Conservation (phyloP, 2,329 filamentous ascomycete genomes). For the Fusarium gaditjirri region DNA sequence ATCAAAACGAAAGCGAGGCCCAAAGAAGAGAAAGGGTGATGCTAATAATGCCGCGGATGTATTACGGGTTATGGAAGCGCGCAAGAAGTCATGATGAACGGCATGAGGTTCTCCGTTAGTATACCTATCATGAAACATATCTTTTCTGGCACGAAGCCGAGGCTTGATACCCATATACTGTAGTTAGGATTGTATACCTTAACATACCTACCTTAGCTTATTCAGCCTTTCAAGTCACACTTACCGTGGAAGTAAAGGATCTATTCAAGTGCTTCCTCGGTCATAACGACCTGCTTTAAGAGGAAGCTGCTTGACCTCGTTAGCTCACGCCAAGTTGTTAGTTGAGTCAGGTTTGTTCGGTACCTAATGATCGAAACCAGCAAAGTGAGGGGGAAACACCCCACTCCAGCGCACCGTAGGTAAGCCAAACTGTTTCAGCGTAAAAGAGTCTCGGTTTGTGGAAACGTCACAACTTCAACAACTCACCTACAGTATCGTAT, state of each 20-base stretch:
- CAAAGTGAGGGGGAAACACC: conserved; percentile 37
- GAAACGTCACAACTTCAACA: conserved; percentile 37
- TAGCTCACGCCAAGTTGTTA: conserved; percentile 16
- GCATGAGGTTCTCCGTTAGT: background rate
- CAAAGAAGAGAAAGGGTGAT: conserved; percentile 82
- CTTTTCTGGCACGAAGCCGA: conserved; percentile 4
- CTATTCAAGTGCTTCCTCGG: background rate
- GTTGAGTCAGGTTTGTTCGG: background rate
- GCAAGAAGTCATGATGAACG: conserved; percentile 52
- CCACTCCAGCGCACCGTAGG: conserved; percentile 24
- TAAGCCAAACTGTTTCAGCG: conserved; percentile 9
- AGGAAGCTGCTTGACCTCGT: conserved; percentile 20
- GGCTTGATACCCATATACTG: conserved; percentile 10
- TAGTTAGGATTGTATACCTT: background rate
- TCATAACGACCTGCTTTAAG: conserved; percentile 11
- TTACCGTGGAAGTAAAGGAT: background rate
- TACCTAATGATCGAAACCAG: background rate
- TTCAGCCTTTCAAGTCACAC: background rate
- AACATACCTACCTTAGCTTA: background rate
- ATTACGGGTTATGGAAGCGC: conserved; percentile 77
- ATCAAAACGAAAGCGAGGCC: conserved; percentile 73
- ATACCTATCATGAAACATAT: conserved; percentile 27
- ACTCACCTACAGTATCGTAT: conserved; percentile 16
- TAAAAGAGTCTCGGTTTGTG: conserved; percentile 13
- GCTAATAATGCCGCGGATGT: conserved; percentile 84